These are phyloP conservation scores for Hyaloscypha hepaticicola DNA, from an alignment of 495 filamentous ascomycete genomes.

Conservation along the genomic window DNA sequence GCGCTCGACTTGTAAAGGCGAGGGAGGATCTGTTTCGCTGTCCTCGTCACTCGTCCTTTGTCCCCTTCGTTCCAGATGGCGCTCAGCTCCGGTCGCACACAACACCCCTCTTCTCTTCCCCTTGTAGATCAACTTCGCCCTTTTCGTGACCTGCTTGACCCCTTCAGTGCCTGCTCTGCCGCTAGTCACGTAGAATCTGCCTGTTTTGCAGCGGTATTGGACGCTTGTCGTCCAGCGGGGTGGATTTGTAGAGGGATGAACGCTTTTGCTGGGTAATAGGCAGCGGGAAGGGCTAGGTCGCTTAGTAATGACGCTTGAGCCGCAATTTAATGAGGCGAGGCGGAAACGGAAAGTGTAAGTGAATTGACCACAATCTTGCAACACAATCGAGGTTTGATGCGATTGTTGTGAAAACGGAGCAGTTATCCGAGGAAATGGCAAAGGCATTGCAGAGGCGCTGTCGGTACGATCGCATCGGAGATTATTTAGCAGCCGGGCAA, in stretches of 20 bases:
- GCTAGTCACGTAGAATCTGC: conserved; percentile 13
- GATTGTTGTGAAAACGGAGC: too few relatives aligned
- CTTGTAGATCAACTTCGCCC: neutral
- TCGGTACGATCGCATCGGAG: neutral
- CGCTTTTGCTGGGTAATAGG: conserved; percentile 24
- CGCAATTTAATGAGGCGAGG: neutral
- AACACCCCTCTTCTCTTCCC: neutral
- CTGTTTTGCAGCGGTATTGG: conserved; percentile 4
- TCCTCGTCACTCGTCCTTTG: neutral
- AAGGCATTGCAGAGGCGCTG: neutral
- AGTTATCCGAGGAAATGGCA: too few relatives aligned
- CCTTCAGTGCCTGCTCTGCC: too few relatives aligned
- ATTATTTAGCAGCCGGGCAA: neutral
- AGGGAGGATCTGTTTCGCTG: too few relatives aligned
- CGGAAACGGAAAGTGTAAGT: neutral
- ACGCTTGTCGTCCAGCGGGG: conserved; percentile 20
- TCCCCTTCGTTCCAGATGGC: neutral
- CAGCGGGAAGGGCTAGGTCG: conserved; percentile 12
- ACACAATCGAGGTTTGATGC: too few relatives aligned
- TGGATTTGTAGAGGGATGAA: conserved; percentile 25
- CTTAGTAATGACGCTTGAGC: conserved; percentile 14
- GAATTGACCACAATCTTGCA: neutral
- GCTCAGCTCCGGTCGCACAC: neutral
- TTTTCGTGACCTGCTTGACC: neutral
- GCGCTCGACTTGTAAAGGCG: too few relatives aligned